Conservation (phyloP, 2,329 filamentous ascomycete genomes). For the Aspergillus sp. region DNA sequence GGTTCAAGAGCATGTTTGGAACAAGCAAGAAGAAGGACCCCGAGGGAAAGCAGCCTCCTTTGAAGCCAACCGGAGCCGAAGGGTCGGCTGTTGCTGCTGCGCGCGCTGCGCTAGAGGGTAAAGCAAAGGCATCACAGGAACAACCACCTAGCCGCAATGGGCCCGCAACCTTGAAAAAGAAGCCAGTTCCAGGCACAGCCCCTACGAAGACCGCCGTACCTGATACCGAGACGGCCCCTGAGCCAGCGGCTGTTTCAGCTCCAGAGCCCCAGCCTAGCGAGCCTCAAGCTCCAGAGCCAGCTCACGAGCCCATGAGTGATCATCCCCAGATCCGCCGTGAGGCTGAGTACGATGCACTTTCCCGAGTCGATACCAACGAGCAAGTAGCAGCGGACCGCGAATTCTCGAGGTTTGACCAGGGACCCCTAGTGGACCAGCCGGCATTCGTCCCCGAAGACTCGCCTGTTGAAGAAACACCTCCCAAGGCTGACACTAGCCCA, state of each 20-base stretch:
- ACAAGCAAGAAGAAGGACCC: slow-evolving; percentile 40
- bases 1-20: slow-evolving; percentile 47
- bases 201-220: slow-evolving; percentile 9
- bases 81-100: slow-evolving; percentile 43
- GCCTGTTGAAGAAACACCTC: slow-evolving; percentile 21
- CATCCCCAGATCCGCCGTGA: slow-evolving; percentile 46
- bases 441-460: slow-evolving; percentile 69
- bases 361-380: slow-evolving; percentile 58
- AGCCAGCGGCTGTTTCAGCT: slow-evolving; percentile 4
- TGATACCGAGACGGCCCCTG: slow-evolving; percentile 9
- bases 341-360: slow-evolving; percentile 57
- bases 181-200: slow-evolving; percentile 27
- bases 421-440: slow-evolving; percentile 81
- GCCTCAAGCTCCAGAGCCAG: slow-evolving; percentile 20
- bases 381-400: slow-evolving; percentile 46
- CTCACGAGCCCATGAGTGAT: slow-evolving; percentile 20
- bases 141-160: slow-evolving; percentile 22
- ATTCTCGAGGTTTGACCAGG: slow-evolving; percentile 78
- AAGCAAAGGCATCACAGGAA: slow-evolving; percentile 35
- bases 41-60: slow-evolving; percentile 23
- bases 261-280: slow-evolving; percentile 25
- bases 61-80: slow-evolving; percentile 34
- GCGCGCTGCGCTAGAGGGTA: slow-evolving; percentile 42
- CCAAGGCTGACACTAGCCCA: slow-evolving; percentile 9
- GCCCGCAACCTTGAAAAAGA: slow-evolving; percentile 33